Evolutionary conservation across 805 yeast species (phyloP).

Genomic region (Yamadazyma nakazawae): DNA sequence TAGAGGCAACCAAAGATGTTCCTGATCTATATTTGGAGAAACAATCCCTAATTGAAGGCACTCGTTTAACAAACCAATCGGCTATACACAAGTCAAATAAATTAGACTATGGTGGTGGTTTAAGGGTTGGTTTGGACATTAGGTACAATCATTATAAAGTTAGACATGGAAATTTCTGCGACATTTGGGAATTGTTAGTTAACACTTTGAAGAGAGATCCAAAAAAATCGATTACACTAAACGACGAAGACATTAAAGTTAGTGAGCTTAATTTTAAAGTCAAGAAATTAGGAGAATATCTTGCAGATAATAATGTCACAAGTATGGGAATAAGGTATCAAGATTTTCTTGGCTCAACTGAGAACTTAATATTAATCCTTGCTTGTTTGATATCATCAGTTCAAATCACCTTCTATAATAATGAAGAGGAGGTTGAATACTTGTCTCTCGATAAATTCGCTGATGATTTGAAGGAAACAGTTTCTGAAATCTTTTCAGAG

Average conservation of each 20-base stretch:
- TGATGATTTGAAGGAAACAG: background rate
- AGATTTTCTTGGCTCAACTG: slow-evolving; percentile 21
- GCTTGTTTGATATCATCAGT: slow-evolving; percentile 45
- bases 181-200: slow-evolving; percentile 60
- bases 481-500: background rate
- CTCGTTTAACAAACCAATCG: slow-evolving; percentile 65
- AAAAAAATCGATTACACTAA: slow-evolving; percentile 3
- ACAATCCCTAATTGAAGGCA: slow-evolving; percentile 65
- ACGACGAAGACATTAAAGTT: slow-evolving; percentile 13
- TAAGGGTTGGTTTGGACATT: slow-evolving; percentile 67
- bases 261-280: slow-evolving; percentile 28
- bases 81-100: slow-evolving; percentile 74
- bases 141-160: slow-evolving; percentile 58
- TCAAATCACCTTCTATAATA: slow-evolving; percentile 39
- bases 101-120: slow-evolving; percentile 67
- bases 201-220: slow-evolving; percentile 22
- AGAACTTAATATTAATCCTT: slow-evolving; percentile 37
- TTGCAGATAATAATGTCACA: slow-evolving; percentile 14
- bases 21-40: slow-evolving; percentile 53
- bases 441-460: background rate
- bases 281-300: slow-evolving; percentile 17
- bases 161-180: slow-evolving; percentile 73
- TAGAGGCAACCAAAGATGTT: slow-evolving; percentile 49
- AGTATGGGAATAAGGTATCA: slow-evolving; percentile 25
- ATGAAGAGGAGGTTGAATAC: slow-evolving; percentile 8